Conservation (phyloP, 1,139 yeast species). For the Magnusiomyces suaveolens region DNA sequence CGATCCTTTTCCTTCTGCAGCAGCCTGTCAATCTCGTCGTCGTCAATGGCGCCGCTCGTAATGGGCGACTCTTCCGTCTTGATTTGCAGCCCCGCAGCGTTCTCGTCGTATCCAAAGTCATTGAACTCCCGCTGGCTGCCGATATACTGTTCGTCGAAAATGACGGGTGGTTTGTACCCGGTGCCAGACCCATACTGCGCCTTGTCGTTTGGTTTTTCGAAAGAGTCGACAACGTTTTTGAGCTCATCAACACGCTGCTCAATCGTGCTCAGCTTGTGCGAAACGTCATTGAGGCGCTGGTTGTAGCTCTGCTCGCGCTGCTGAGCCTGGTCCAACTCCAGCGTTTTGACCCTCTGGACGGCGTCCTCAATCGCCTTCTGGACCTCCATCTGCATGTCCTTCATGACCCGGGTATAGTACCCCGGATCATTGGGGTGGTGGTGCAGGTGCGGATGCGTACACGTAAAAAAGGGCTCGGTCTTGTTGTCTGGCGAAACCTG, state of each 20-base stretch:
- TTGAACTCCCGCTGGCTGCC: background rate
- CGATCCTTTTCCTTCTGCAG: background rate
- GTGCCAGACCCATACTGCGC: background rate
- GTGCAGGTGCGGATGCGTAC: background rate
- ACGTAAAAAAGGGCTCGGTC: background rate
- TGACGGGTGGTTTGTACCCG: background rate
- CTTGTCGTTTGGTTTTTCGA: background rate
- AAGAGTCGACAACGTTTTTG: background rate
- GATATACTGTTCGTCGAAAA: background rate
- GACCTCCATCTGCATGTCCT: background rate
- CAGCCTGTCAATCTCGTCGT: background rate
- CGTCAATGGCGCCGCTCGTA: background rate
- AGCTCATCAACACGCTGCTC: background rate
- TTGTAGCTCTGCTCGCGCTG: background rate
- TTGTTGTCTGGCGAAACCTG: too few species aligned
- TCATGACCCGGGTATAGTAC: background rate
- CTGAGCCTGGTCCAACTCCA: background rate
- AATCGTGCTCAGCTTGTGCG: background rate
- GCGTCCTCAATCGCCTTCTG: background rate
- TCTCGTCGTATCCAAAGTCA: background rate
- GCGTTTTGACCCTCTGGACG: background rate
- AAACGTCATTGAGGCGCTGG: background rate
- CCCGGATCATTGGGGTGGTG: background rate
- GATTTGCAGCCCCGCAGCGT: background rate
- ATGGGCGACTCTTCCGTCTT: background rate